Evolutionary conservation across 306 rosid species (phyloP).

Genomic region (Rosa lucieae): DNA sequence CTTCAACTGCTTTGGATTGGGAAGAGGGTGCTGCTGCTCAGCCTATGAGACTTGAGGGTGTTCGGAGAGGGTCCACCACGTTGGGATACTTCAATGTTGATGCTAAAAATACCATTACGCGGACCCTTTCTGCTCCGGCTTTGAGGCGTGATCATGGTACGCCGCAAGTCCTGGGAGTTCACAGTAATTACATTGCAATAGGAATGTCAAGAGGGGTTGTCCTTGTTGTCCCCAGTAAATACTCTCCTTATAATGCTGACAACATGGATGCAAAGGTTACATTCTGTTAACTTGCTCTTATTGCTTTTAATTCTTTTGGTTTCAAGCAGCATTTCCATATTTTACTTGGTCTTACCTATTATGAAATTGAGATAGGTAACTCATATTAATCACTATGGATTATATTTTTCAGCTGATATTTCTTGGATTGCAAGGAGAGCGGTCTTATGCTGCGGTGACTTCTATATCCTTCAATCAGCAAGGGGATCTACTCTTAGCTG

Average conservation of each 20-base stretch:
- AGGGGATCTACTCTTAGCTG: conserved; percentile 95
- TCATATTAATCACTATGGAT: background rate
- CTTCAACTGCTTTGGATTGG: conserved; percentile 87
- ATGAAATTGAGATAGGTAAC: background rate
- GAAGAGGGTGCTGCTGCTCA: conserved; percentile 99
- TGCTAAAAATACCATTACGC: conserved; percentile 63
- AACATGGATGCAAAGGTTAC: conserved; percentile 80
- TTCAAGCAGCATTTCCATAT: background rate
- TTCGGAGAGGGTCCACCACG: conserved; percentile 73
- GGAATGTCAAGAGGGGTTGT: conserved; percentile 90
- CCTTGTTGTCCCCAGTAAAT: conserved; percentile 72
- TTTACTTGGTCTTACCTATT: background rate
- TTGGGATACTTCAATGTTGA: conserved; percentile 79
- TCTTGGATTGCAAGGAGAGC: conserved; percentile 87
- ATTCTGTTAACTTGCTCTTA: background rate
- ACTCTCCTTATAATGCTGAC: conserved; percentile 72
- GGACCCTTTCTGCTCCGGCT: conserved; percentile 61
- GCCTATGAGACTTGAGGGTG: conserved; percentile 96
- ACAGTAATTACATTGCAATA: conserved; percentile 76
- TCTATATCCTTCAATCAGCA: conserved; percentile 91
- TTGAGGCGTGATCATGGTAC: conserved; percentile 91
- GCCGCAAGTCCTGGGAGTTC: conserved; percentile 80
- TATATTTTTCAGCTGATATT: conserved; percentile 62
- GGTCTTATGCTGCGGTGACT: conserved; percentile 70
- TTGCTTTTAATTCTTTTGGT: background rate